A percentile compares a stretch with the other conserved stretches of the same genome.
These are phyloP conservation scores for Dioscorea zingiberensis DNA, from an alignment of 106 monocot species.

Conservation along the genomic window DNA sequence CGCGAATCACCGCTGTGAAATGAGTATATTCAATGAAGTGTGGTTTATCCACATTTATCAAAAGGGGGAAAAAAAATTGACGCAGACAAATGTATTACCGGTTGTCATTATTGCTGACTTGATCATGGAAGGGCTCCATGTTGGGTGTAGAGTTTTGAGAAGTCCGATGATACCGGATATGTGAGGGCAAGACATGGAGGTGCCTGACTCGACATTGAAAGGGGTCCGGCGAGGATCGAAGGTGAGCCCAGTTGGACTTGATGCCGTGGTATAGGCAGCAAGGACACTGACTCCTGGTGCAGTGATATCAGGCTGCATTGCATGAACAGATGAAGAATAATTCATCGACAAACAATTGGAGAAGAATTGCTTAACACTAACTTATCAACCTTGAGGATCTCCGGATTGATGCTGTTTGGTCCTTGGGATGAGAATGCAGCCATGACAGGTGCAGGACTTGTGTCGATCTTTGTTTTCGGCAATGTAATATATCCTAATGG, in stretches of 20 bases:
- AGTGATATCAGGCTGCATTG: constrained; percentile 54
- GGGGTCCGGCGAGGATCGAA: constrained; percentile 28
- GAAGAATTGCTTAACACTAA: background rate
- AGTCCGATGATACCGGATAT: constrained; percentile 65
- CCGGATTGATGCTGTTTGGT: constrained; percentile 40
- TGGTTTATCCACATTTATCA: background rate
- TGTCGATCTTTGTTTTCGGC: constrained; percentile 26
- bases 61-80: background rate
- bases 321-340: background rate
- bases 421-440: constrained; percentile 65
- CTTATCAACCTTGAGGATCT: constrained; percentile 35
- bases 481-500: constrained; percentile 29
- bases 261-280: constrained; percentile 20
- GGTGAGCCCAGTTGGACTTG: constrained; percentile 5
- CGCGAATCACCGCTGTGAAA: constrained; percentile 34
- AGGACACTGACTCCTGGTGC: constrained; percentile 48
- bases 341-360: background rate
- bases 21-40: background rate
- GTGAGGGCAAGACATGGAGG: constrained; percentile 89
- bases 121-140: constrained; percentile 76
- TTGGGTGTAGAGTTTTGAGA: constrained; percentile 44
- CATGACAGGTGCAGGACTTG: constrained; percentile 54
- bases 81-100: constrained; percentile 14
- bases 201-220: constrained; percentile 61
- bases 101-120: constrained; percentile 80